These are phyloP conservation scores for Claviceps arundinis DNA, from an alignment of 2,329 filamentous ascomycete species.

Conservation along the genomic window DNA sequence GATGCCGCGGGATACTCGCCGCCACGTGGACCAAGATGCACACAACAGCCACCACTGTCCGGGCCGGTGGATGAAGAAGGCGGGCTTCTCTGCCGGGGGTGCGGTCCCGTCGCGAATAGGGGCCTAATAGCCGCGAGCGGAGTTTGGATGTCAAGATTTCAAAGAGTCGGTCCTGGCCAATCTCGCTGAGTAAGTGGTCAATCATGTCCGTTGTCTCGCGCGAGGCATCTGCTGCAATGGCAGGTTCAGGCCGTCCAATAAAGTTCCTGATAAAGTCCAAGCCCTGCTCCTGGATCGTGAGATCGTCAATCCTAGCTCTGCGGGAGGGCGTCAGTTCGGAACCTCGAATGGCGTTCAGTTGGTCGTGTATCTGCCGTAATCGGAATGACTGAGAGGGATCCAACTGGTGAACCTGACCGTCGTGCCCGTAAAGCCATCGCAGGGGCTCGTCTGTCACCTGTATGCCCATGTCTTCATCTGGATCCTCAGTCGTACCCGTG, in stretches of 20 bases:
- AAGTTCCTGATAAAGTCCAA: constrained; percentile 85
- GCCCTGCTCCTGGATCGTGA: constrained; percentile 80
- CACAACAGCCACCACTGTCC: constrained; percentile 65
- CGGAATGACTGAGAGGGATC: constrained; percentile 25
- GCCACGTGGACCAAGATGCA: constrained; percentile 82
- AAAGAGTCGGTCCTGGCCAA: constrained; percentile 69
- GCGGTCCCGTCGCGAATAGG: constrained; percentile 31
- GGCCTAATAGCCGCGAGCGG: constrained; percentile 43
- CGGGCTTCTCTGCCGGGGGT: constrained; percentile 26
- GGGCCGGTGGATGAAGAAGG: constrained; percentile 44
- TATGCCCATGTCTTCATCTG: constrained; percentile 47
- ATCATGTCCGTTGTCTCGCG: constrained; percentile 58
- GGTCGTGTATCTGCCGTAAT: constrained; percentile 36
- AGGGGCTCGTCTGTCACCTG: constrained; percentile 31
- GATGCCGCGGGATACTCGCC: constrained; percentile 65
- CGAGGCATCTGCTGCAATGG: constrained; percentile 35
- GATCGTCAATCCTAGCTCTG: constrained; percentile 61
- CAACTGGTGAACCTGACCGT: constrained; percentile 19
- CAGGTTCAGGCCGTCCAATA: constrained; percentile 46
- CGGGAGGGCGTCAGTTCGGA: constrained; percentile 54
- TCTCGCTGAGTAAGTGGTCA: constrained; percentile 62
- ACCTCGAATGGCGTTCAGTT: constrained; percentile 42
- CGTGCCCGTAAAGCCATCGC: constrained; percentile 21
- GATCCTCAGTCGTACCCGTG: constrained; percentile 29
- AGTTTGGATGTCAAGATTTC: constrained; percentile 71